Evolutionary conservation across 495 filamentous ascomycete species (phyloP).

Genomic region (Penicillium antarcticum): DNA sequence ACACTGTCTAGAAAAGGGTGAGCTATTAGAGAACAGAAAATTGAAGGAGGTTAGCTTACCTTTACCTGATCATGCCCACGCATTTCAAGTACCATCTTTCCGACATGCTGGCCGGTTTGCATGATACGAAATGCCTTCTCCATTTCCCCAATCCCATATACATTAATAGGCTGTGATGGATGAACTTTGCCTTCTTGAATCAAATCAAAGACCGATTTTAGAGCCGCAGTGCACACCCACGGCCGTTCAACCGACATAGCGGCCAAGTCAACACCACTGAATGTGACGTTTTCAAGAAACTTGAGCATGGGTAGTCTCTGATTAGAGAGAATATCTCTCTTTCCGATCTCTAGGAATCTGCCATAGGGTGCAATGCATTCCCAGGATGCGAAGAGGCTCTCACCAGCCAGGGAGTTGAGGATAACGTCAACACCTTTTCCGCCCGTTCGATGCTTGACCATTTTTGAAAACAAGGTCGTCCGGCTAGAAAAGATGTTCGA

Average conservation of each 20-base stretch:
- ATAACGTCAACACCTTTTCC: constrained; percentile 42
- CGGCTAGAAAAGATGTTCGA: not conserved
- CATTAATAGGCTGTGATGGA: not conserved
- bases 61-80: constrained; percentile 1
- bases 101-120: constrained; percentile 41
- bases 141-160: not conserved
- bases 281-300: constrained; percentile 30
- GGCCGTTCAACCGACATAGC: constrained; percentile 4
- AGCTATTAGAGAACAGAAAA: not conserved
- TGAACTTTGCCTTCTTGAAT: constrained; percentile 1
- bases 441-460: not conserved
- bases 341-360: constrained; percentile 27
- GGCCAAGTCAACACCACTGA: constrained; percentile 11
- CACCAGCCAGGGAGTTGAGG: constrained; percentile 36
- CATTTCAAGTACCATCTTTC: constrained; percentile 37
- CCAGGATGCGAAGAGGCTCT: constrained; percentile 32
- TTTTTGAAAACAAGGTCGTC: not conserved
- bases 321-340: not conserved
- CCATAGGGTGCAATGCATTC: constrained; percentile 42
- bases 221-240: not conserved
- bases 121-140: constrained; percentile 39
- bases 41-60: not conserved
- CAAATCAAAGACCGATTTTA: not conserved
- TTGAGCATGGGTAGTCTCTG: constrained; percentile 29
- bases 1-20: not conserved